Percentiles rank a stretch among this genome's conserved stretches.
Evolutionary conservation across 495 filamentous ascomycete genomes (phyloP).

Genomic region (Daldinia caldariorum): DNA sequence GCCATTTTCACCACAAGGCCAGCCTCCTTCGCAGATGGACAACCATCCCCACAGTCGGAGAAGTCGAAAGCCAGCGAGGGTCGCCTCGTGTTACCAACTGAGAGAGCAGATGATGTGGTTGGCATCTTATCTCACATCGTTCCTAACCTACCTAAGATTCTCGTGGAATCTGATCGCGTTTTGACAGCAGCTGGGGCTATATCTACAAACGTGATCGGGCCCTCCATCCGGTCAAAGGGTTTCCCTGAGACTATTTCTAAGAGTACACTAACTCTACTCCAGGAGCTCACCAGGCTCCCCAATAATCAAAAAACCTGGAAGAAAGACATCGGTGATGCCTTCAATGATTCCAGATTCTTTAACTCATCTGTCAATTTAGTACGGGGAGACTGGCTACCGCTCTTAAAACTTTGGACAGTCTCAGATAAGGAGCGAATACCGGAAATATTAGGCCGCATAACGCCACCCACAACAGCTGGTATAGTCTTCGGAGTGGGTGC

Average conservation of each 20-base stretch:
- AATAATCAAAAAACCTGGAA: conserved; percentile 90
- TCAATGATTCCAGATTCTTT: conserved; percentile 91
- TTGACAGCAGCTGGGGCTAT: conserved; percentile 79
- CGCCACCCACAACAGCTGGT: conserved; percentile 90
- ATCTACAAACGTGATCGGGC: conserved; percentile 82
- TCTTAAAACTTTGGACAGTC: conserved; percentile 83
- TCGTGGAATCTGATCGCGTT: conserved; percentile 87
- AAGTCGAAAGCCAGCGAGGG: conserved; percentile 44
- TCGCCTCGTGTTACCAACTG: conserved; percentile 31
- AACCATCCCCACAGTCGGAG: conserved; percentile 44
- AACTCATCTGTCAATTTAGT: conserved; percentile 69
- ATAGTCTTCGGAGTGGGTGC: conserved; percentile 98
- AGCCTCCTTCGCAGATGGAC: conserved; percentile 64
- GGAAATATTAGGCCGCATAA: conserved; percentile 80
- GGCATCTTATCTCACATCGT: conserved; percentile 80
- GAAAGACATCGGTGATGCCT: conserved; percentile 89
- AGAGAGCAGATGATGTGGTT: conserved; percentile 77
- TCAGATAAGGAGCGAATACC: conserved; percentile 88
- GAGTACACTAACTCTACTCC: conserved; percentile 75
- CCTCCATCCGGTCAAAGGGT: conserved; percentile 81
- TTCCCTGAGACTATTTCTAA: conserved; percentile 88
- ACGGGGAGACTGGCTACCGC: conserved; percentile 78
- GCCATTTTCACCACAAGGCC: conserved; percentile 92
- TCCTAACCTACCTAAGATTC: conserved; percentile 83
- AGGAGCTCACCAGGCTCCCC: conserved; percentile 77